phyloP scores from a whole-genome alignment of 371 early-diverging fungal genomes.

The Syncephalastrum contaminatum region DNA sequence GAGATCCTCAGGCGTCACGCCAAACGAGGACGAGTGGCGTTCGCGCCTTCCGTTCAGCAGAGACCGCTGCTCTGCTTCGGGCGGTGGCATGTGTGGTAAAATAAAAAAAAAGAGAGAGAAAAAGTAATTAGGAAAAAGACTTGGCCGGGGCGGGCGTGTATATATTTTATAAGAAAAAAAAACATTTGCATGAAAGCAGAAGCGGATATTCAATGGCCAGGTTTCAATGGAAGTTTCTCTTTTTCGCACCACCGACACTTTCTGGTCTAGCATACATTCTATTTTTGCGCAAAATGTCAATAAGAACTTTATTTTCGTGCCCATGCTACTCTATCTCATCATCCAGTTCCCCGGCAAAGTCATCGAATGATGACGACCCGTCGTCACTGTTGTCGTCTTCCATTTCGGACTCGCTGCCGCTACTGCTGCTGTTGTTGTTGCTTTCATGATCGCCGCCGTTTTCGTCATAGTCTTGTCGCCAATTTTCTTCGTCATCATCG shows the following conservation, averaged over 20 bases:
- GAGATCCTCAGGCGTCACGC: conserved; percentile 49
- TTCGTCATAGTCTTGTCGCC: conserved; percentile 6
- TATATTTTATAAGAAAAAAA: not conserved
- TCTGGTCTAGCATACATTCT: not conserved
- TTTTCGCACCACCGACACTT: no score
- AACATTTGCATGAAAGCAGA: conserved; percentile 1
- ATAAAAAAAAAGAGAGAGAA: conserved; percentile 14
- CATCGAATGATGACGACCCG: conserved; percentile 25
- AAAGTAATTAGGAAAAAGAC: conserved; percentile 8
- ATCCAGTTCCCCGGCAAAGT: conserved; percentile 41
- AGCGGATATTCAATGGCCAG: not conserved
- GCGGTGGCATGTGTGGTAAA: conserved; percentile 13
- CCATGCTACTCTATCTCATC: conserved; percentile 27
- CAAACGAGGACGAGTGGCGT: conserved; percentile 29
- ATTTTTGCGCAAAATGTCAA: not conserved
- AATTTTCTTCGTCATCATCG: conserved; percentile 9
- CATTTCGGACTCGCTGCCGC: conserved; percentile 23
- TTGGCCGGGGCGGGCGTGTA: not conserved
- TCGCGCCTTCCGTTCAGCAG: conserved; percentile 17
- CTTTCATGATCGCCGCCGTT: conserved; percentile 22
- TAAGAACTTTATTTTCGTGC: not conserved
- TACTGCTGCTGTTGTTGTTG: not conserved
- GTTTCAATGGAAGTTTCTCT: not conserved
- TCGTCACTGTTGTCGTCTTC: conserved; percentile 16
- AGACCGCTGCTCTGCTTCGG: conserved; percentile 31